These are phyloP conservation scores for Corymbia citriodora DNA, from an alignment of 441 rosid genomes.

Conservation along the genomic window DNA sequence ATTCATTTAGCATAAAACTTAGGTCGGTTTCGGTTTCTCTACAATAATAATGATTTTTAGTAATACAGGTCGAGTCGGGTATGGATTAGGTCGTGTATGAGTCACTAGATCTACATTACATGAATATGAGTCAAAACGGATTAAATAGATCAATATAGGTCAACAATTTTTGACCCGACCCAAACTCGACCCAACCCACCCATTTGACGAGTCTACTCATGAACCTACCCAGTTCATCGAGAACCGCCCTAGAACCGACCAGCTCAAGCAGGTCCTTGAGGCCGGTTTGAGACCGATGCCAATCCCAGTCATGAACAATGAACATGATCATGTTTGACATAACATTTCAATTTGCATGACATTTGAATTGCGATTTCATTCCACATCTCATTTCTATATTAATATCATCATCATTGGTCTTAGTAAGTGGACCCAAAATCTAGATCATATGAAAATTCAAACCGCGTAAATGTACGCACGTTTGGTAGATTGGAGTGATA, in stretches of 20 bases:
- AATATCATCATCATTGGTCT: not conserved
- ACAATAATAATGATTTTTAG: too few relatives aligned
- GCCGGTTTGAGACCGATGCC: not conserved
- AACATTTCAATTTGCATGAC: not conserved
- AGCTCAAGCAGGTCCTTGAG: not conserved
- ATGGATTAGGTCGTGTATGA: too few relatives aligned
- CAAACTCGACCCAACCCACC: too few relatives aligned
- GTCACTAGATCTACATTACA: too few relatives aligned
- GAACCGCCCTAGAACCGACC: not conserved
- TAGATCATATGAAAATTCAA: not conserved
- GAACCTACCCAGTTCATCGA: not conserved
- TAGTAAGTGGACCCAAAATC: not conserved
- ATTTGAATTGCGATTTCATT: not conserved
- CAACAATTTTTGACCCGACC: too few relatives aligned
- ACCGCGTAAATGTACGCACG: not conserved
- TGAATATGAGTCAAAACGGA: too few relatives aligned
- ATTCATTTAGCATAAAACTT: too few relatives aligned
- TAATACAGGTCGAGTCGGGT: too few relatives aligned
- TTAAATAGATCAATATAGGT: too few relatives aligned
- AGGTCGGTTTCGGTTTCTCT: too few relatives aligned
- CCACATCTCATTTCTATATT: not conserved
- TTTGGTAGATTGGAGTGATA: not conserved
- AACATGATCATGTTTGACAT: not conserved
- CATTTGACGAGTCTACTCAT: too few relatives aligned
- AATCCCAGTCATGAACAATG: not conserved